These are phyloP conservation scores for Neonectria ditissima DNA, from an alignment of 2,329 filamentous ascomycete genomes.

Conservation along the genomic window DNA sequence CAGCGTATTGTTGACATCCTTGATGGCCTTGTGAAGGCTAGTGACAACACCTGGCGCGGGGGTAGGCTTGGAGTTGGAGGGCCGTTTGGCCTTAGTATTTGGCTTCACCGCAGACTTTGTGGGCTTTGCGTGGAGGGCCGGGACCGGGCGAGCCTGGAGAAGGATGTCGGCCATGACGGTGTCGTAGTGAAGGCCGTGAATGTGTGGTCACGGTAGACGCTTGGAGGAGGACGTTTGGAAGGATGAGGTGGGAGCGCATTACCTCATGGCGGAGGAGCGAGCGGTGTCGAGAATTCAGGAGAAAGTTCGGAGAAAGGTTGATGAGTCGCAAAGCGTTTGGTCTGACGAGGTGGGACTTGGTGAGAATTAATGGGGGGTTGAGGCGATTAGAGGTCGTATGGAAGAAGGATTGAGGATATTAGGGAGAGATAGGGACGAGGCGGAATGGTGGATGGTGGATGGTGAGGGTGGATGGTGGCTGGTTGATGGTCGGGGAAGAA, in stretches of 20 bases:
- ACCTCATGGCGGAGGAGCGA: conserved; percentile 15
- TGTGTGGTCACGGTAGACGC: conserved; percentile 2
- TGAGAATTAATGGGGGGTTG: background rate
- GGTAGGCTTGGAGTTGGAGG: conserved; percentile 16
- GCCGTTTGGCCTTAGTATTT: conserved; percentile 43
- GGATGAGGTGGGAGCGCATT: conserved; percentile 28
- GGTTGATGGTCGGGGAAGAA: background rate
- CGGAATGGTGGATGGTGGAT: background rate
- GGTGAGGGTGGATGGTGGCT: background rate
- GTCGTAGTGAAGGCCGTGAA: conserved; percentile 29
- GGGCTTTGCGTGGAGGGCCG: conserved; percentile 37
- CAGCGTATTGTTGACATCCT: conserved; percentile 55
- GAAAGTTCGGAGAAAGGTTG: background rate
- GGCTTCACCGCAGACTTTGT: conserved; percentile 30
- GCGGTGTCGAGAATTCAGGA: background rate
- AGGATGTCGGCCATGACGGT: conserved; percentile 46
- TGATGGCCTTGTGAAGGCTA: conserved; percentile 50
- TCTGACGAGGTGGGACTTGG: too few relatives aligned
- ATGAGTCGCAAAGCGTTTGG: background rate
- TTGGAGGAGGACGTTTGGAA: conserved; percentile 19
- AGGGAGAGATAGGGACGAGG: background rate
- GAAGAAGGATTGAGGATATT: background rate
- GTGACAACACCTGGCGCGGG: conserved; percentile 37
- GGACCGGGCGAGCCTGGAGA: conserved; percentile 40
- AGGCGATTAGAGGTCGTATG: background rate